phyloP scores from a whole-genome alignment of 768 basidiomycete genomes.

The Suillus clintonianus region DNA sequence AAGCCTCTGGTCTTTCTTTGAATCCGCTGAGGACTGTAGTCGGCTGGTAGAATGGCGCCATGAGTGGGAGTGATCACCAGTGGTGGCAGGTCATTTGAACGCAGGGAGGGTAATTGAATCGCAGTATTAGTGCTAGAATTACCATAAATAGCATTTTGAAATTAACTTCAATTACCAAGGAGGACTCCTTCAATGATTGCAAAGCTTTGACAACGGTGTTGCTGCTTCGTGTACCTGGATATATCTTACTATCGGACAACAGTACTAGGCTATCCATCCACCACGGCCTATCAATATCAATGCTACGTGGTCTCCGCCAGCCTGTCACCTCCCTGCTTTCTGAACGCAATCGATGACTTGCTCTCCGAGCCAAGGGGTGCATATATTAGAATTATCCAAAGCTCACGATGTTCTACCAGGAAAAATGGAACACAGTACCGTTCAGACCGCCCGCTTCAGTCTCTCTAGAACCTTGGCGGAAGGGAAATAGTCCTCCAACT shows the following conservation, averaged over 20 bases:
- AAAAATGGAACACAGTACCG: not conserved
- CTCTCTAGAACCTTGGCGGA: not conserved
- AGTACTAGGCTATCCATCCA: not conserved
- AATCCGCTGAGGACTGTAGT: conserved; percentile 28
- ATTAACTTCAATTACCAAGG: not conserved
- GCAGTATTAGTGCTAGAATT: not conserved
- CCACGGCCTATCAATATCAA: not conserved
- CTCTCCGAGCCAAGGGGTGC: not conserved
- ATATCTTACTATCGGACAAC: not conserved
- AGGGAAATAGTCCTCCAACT: conserved; percentile 26
- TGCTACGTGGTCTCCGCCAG: not conserved
- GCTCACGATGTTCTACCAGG: not conserved
- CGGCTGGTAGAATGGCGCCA: conserved; percentile 35
- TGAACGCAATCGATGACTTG: not conserved
- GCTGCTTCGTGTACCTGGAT: not conserved
- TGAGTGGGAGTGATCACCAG: conserved; percentile 9
- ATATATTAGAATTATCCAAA: not conserved
- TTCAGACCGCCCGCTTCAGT: not conserved
- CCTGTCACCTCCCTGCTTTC: not conserved
- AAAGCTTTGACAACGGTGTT: not conserved
- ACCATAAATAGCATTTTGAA: not conserved
- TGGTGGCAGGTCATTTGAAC: not conserved
- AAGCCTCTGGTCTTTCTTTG: conserved; percentile 38
- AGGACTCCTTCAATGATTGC: not conserved
- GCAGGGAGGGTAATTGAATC: not conserved